Evolutionary conservation across 208 protist species (phyloP), one percentile per base, ranked within the genome.

Genomic region (Herpetomonas samuelpessoai): DNA sequence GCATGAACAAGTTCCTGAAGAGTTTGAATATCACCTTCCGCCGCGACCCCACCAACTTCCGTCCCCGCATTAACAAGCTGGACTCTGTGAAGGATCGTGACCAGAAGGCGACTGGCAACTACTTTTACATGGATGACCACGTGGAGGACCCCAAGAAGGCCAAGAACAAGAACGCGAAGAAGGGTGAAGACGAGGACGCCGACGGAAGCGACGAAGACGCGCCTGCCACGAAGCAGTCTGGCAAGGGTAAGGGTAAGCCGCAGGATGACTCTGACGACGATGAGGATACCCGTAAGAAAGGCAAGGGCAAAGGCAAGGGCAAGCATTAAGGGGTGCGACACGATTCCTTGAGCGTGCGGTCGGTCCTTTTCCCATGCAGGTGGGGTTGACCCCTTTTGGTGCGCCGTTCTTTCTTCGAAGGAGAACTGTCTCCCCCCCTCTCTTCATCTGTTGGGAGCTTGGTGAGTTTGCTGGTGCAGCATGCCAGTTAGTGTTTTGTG

Each of bases 1-100:
- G 90, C 55, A 98, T 98, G 96, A 99, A 99, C 83, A 85, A 94
- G 62, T 99, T 99, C 87, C 82, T 99, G 29, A 95, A 97, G 71
- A 68, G 76, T 48, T 79, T 99, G 25, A 88, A 99, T 29, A 99
- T 97, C 57, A 99, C 99, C 2, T 99, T 99, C 90, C 88, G 99
- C 57, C 87, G 98, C 46, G 99, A 99, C 76, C 98, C 98, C 26
- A 91, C 82, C 18, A 99, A 99, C 79, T 99, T 89, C 72, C 89
- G 98, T 51, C 99, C 99, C 26, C 91, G 99, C 63, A 99, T 99
- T 77, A 99, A 99, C 82, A 99, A 99, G 75, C 57, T 95, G 2
- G 88, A 98, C 57, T 99, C 97, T 29, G 89, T 98, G 25, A 99
- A 98, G 70, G 98, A 99, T 77, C 83, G 79, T 3, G 97, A 99